Conservation (phyloP, 2,329 filamentous ascomycete genomes). For the Phialophora macrospora region DNA sequence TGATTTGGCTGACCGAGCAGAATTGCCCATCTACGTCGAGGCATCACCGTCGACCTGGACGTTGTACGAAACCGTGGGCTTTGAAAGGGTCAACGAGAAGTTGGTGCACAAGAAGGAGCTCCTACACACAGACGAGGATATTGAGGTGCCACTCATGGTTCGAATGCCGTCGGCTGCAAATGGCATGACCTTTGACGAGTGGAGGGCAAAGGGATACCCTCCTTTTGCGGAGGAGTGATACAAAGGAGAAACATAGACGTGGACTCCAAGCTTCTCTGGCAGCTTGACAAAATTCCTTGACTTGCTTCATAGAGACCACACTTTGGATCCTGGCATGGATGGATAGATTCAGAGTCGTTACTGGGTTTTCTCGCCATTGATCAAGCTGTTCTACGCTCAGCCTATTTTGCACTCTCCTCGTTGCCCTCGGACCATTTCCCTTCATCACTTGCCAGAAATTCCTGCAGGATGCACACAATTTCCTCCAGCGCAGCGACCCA, state of each 20-base stretch:
- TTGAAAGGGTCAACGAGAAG: constrained; percentile 28
- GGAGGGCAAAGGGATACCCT: constrained; percentile 36
- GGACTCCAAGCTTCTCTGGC: too few species aligned
- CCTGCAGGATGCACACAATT: constrained; percentile 75
- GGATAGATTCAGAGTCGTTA: too few species aligned
- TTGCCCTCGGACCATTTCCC: constrained; percentile 48
- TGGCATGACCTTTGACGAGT: constrained; percentile 46
- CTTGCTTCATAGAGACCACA: too few species aligned
- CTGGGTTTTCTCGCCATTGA: too few species aligned
- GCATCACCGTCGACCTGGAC: too few species aligned
- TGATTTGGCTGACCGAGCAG: constrained; percentile 42
- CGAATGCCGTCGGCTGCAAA: constrained; percentile 47
- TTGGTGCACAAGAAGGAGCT: constrained; percentile 48
- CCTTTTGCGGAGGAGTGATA: too few species aligned
- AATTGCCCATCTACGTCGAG: constrained; percentile 49
- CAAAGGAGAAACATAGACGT: too few species aligned
- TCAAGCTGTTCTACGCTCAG: too few species aligned
- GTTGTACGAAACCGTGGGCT: too few species aligned
- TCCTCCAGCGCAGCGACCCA: constrained; percentile 62
- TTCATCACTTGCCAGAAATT: constrained; percentile 62
- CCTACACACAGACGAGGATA: constrained; percentile 45
- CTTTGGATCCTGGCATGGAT: too few species aligned
- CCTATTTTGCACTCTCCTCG: constrained; percentile 1
- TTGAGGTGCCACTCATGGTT: constrained; percentile 52
- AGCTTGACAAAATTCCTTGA: too few species aligned